A percentile compares a stretch with the other conserved stretches of the same genome.
Evolutionary conservation across 345 rosid genomes (phyloP).

Genomic region (Rhizophora mangle): DNA sequence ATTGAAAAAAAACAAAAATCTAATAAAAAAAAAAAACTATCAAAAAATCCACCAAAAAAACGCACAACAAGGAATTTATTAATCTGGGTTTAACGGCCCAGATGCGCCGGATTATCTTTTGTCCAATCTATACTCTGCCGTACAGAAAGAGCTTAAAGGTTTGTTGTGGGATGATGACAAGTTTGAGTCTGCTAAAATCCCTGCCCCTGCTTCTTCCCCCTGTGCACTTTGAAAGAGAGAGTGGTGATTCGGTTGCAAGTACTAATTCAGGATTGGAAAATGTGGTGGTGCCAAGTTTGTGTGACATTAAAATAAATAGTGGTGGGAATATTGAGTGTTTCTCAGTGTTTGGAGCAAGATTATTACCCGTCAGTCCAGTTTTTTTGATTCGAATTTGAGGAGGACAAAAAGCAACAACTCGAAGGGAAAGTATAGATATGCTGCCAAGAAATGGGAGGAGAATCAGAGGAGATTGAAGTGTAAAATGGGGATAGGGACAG

Average conservation of each 20-base stretch:
- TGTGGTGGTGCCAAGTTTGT: conserved; percentile 2
- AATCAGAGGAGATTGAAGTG: conserved; percentile 44
- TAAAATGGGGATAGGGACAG: conserved; percentile 38
- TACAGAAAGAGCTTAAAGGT: conserved; percentile 69
- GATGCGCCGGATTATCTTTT: conserved; percentile 88
- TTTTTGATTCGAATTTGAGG: conserved; percentile 31
- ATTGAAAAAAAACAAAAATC: too few relatives aligned
- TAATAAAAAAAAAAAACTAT: too few relatives aligned
- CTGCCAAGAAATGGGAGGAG: conserved; percentile 38
- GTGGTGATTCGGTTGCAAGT: conserved; percentile 2
- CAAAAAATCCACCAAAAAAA: too few relatives aligned
- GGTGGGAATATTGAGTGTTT: conserved; percentile 26
- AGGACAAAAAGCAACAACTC: conserved; percentile 35
- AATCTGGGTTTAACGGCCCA: conserved; percentile 90
- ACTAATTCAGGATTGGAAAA: conserved; percentile 1
- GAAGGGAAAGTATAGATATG: conserved; percentile 23
- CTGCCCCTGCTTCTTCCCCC: conserved; percentile 24
- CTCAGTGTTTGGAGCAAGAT: conserved; percentile 37
- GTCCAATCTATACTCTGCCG: conserved; percentile 56
- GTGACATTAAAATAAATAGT: conserved; percentile 9
- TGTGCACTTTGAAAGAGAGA: conserved; percentile 7
- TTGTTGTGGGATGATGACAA: conserved; percentile 60
- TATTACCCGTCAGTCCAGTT: conserved; percentile 26
- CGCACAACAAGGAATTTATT: conserved; percentile 97
- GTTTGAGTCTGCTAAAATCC: conserved; percentile 25